These are phyloP conservation scores for Trifolium fragiferum DNA, from an alignment of 306 rosid species.

Conservation along the genomic window DNA sequence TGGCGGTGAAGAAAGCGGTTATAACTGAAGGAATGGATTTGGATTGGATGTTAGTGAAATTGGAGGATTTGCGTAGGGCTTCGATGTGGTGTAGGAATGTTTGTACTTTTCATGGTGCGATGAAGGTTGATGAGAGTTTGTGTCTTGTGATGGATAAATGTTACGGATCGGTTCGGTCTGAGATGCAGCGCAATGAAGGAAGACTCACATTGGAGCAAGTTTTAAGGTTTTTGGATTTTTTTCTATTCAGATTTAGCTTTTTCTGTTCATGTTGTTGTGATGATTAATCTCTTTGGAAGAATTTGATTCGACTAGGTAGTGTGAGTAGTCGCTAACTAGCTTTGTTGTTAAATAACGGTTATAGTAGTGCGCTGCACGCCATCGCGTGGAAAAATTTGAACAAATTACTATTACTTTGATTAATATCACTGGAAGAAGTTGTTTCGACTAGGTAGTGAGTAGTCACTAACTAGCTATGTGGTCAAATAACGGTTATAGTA, in stretches of 20 bases:
- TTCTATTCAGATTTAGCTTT: slow-evolving; percentile 22
- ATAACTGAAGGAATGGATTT: slow-evolving; percentile 68
- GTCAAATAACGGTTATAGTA: neutral
- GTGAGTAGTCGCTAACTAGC: neutral
- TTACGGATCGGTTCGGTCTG: slow-evolving; percentile 88
- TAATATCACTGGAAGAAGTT: neutral
- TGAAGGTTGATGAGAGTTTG: slow-evolving; percentile 74
- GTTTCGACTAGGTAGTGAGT: slow-evolving; percentile 34
- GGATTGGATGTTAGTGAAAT: slow-evolving; percentile 84
- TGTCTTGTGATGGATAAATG: slow-evolving; percentile 90
- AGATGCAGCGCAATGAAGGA: slow-evolving; percentile 94
- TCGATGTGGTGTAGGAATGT: slow-evolving; percentile 99
- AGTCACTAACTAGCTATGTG: neutral
- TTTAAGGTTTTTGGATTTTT: slow-evolving; percentile 64
- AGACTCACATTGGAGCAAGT: slow-evolving; percentile 98
- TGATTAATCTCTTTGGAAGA: slow-evolving; percentile 18
- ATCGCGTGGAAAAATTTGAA: neutral
- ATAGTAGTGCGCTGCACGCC: neutral
- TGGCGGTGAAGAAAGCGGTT: slow-evolving; percentile 82
- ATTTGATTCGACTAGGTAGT: slow-evolving; percentile 33
- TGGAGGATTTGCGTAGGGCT: slow-evolving; percentile 82
- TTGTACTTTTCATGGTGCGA: slow-evolving; percentile 90
- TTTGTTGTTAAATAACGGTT: neutral
- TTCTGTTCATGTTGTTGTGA: neutral
- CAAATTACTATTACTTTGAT: neutral